phyloP scores from a whole-genome alignment of 1,139 yeast species.

The Hansenula lynferdii region DNA sequence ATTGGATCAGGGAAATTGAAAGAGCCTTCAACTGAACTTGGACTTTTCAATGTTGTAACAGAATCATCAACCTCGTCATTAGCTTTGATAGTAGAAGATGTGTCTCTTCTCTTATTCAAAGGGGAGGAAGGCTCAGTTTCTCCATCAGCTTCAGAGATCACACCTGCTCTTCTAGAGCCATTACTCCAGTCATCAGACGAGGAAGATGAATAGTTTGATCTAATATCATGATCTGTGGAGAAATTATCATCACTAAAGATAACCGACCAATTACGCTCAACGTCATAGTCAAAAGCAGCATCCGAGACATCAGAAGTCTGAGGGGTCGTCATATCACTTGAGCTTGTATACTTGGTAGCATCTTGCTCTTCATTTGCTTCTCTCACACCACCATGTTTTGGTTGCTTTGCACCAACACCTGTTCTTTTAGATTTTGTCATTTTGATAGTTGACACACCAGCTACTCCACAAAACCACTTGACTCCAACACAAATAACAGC shows the following conservation, averaged over 20 bases:
- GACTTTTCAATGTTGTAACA: constrained; percentile 9
- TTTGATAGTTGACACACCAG: too few relatives aligned
- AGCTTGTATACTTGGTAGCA: background rate
- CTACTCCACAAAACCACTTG: too few relatives aligned
- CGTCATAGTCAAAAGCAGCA: constrained; percentile 13
- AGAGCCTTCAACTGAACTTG: constrained; percentile 3
- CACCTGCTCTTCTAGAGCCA: background rate
- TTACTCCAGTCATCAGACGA: constrained; percentile 1
- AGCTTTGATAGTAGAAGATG: constrained; percentile 7
- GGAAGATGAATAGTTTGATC: constrained; percentile 19
- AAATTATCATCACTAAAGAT: constrained; percentile 23
- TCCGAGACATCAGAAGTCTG: constrained; percentile 6
- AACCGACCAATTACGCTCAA: constrained; percentile 21
- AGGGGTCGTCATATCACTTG: background rate
- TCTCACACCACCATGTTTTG: too few relatives aligned
- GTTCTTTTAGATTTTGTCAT: too few relatives aligned
- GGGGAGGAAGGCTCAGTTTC: constrained; percentile 7
- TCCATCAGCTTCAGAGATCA: constrained; percentile 17
- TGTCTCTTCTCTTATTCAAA: constrained; percentile 2
- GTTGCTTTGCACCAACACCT: too few relatives aligned
- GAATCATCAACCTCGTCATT: constrained; percentile 5
- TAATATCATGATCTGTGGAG: constrained; percentile 20
- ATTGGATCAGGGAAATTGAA: constrained; percentile 17
- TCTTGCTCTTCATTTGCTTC: background rate
- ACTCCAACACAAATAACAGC: too few relatives aligned